Base-by-base conservation (phyloP, 768 basidiomycete species). In the Suillus alpinus region DNA sequence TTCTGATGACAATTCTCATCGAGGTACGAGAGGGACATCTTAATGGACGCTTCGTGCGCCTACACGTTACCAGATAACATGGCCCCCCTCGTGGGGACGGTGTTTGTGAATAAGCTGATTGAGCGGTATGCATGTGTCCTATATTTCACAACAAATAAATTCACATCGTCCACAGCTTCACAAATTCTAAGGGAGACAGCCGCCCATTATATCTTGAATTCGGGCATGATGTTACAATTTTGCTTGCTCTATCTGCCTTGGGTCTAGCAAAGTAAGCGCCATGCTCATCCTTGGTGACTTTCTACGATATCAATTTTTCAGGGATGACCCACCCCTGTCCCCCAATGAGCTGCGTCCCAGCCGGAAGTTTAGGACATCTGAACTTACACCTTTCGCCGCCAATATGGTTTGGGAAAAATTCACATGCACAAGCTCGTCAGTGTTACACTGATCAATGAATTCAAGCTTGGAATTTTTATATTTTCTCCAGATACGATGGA, bases 391-490 rank as follows among this genome's bases (percentile, higher is more conserved):
- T 36, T 81, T 81, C 60, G 78, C 69, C 14, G 78, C 78, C 46
- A 74, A 67, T 59, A 78, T 80, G 77, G 63, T 76, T 31, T 80
- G 77, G 78, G 78, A 80, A 65, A 72, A 66, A 62, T 78, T 79
- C 67, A 65, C 67, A 4, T 80, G 78, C 69, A 61, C 64, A 52
- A 66, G 68, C 13, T 77, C 75, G 73, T 75, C 53, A 52, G 70
- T 67, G 3, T 34, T 26, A 26, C 18, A 14, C 4, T 31, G 20
- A 18, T 29, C 10, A 12, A 26, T 55, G 37, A 13, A 31, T 50
- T 58, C 40, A 40, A 6, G 12, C 5, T 46, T 32, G 39, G 20
- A 58, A 2, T 53, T 41, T 13, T 47, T 57, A 68, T 53, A 61
- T 39, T 14, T 29, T 20, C 12, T 57, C 6, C 52, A 76, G 74